Evolutionary conservation across 768 basidiomycete genomes (phyloP).

Genomic region (Chalciporus pseudorubinellus): DNA sequence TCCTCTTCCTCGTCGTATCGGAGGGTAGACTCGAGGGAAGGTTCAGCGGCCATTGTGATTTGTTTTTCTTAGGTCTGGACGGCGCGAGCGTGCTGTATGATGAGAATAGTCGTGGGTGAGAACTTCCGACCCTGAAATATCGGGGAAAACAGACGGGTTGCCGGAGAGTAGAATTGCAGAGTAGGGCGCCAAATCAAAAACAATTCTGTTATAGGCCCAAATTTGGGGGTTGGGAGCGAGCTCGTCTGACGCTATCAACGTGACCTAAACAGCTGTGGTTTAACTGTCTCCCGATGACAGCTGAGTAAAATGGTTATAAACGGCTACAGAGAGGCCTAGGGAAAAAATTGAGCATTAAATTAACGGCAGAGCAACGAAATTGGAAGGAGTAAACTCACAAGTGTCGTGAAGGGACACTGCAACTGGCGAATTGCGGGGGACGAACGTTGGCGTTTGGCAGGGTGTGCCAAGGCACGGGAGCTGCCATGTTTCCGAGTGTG

Average conservation of each 20-base stretch:
- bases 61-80: background rate
- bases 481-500: slow-evolving; percentile 13
- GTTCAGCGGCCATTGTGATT: slow-evolving; percentile 22
- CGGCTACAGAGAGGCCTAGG: background rate
- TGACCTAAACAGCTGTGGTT: slow-evolving; percentile 1
- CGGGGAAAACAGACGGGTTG: slow-evolving; percentile 4
- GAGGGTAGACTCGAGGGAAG: slow-evolving; percentile 12
- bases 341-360: slow-evolving; percentile 1
- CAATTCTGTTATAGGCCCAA: background rate
- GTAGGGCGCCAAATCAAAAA: background rate
- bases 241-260: slow-evolving; percentile 4
- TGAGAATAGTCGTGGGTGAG: slow-evolving; percentile 4
- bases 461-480: slow-evolving; percentile 8
- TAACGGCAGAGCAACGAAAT: slow-evolving; percentile 21
- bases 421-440: slow-evolving; percentile 19
- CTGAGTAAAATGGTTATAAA: background rate
- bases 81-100: background rate
- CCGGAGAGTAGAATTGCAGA: slow-evolving; percentile 3
- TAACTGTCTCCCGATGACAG: slow-evolving; percentile 3
- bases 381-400: slow-evolving; percentile 9
- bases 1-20: background rate
- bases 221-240: background rate
- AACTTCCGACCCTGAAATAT: slow-evolving; percentile 4
- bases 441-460: slow-evolving; percentile 24
- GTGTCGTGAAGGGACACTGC: slow-evolving; percentile 1